Evolutionary conservation across 352 stramenopile genomes (phyloP).

Genomic region (Pythium oligandrum): DNA sequence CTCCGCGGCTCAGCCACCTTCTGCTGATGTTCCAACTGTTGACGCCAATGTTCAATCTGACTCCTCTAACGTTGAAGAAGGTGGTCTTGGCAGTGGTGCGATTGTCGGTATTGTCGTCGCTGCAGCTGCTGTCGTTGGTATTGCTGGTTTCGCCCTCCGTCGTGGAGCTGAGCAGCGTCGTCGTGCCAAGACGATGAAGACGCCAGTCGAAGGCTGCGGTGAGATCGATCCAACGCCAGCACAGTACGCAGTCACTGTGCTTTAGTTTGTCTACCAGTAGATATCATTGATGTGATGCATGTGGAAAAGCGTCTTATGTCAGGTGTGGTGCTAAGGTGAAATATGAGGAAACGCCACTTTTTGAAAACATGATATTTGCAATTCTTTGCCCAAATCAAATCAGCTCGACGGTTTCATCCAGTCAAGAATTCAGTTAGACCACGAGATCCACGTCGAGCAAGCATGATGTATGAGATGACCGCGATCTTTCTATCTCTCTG

Average conservation of each 20-base stretch:
- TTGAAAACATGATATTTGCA: too few relatives aligned
- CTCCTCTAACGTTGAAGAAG: neutral
- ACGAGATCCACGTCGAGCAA: too few relatives aligned
- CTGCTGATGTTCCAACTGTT: too few relatives aligned
- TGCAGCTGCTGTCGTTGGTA: slow-evolving; percentile 4
- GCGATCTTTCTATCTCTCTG: too few relatives aligned
- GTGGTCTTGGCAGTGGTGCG: slow-evolving; percentile 1
- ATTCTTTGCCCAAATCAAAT: too few relatives aligned
- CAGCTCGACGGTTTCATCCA: too few relatives aligned
- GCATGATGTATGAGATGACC: too few relatives aligned
- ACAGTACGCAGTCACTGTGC: slow-evolving; percentile 2
- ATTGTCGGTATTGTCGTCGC: slow-evolving; percentile 8
- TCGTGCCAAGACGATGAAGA: slow-evolving; percentile 9
- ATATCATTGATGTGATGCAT: neutral
- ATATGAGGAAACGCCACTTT: too few relatives aligned
- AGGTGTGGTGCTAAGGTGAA: too few relatives aligned
- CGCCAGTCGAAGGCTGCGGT: slow-evolving; percentile 9
- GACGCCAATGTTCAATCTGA: neutral
- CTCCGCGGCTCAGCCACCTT: too few relatives aligned
- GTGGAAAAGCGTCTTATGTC: neutral
- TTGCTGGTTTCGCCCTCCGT: neutral
- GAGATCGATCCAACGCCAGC: slow-evolving; percentile 9
- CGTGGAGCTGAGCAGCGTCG: slow-evolving; percentile 5
- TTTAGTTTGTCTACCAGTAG: too few relatives aligned
- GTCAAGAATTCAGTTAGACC: too few relatives aligned